Percentiles rank a stretch among this genome's conserved stretches.
Conservation (phyloP, 805 yeast genomes). For the Isabelozyma pseudorhagii region DNA sequence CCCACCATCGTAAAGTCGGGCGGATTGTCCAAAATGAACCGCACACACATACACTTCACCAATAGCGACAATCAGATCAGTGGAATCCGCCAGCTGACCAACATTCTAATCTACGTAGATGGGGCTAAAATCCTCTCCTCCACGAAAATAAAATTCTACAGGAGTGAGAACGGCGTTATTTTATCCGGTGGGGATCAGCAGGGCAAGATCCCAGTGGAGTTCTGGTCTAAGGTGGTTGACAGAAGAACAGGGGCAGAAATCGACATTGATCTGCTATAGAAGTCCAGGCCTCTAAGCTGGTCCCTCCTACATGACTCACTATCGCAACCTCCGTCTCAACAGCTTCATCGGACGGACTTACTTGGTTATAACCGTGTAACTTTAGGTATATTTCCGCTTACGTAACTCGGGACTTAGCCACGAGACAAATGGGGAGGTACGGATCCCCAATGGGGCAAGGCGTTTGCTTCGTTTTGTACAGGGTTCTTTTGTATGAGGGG, state of each 20-base stretch:
- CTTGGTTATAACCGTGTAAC: no score
- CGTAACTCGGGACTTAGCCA: no score
- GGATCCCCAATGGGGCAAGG: neutral
- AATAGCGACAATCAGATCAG: constrained; percentile 50
- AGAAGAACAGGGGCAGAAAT: constrained; percentile 1
- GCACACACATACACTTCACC: constrained; percentile 89
- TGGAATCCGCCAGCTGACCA: constrained; percentile 66
- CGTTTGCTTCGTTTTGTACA: no score
- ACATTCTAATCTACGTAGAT: constrained; percentile 63
- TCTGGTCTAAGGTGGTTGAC: constrained; percentile 32
- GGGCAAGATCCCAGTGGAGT: constrained; percentile 48
- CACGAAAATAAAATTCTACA: constrained; percentile 46
- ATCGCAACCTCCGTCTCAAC: no score
- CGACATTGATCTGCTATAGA: neutral
- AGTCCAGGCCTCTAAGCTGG: neutral
- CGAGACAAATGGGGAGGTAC: neutral
- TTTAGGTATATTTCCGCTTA: no score
- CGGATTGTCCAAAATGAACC: constrained; percentile 63
- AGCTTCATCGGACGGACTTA: no score
- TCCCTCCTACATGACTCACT: no score
- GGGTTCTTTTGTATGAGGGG: no score
- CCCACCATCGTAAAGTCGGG: constrained; percentile 45
- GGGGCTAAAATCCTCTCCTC: constrained; percentile 24
- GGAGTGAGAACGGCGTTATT: constrained; percentile 73
- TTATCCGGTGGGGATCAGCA: constrained; percentile 57